Evolutionary conservation across 305 asterid species (phyloP).

Genomic region (Coffea humblotiana): DNA sequence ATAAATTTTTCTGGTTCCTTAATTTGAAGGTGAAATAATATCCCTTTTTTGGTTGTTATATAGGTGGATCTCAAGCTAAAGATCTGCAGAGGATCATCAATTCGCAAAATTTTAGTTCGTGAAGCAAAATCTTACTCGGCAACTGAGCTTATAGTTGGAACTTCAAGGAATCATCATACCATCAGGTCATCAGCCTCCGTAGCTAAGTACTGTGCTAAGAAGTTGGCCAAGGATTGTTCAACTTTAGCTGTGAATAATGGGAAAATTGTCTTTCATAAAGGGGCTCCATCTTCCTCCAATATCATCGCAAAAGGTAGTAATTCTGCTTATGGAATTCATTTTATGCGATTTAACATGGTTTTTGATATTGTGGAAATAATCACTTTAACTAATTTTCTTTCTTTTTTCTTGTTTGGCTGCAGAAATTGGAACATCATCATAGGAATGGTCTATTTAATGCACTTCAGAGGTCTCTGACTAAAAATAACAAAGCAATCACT

Average conservation of each 20-base stretch:
- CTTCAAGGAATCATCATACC: conserved; percentile 57
- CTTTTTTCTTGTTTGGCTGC: conserved; percentile 29
- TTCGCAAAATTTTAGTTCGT: conserved; percentile 67
- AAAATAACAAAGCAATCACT: conserved; percentile 51
- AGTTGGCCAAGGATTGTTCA: conserved; percentile 68
- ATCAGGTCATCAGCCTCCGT: conserved; percentile 74
- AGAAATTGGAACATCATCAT: conserved; percentile 61
- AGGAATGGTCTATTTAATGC: conserved; percentile 56
- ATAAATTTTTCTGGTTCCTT: neutral
- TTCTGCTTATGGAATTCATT: conserved; percentile 16
- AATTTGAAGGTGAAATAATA: conserved; percentile 5
- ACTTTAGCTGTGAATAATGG: conserved; percentile 77
- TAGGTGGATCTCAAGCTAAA: conserved; percentile 95
- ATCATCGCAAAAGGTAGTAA: conserved; percentile 50
- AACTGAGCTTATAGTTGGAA: conserved; percentile 68
- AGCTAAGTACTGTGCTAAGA: conserved; percentile 84
- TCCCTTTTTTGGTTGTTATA: conserved; percentile 17
- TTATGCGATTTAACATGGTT: neutral
- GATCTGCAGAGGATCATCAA: conserved; percentile 87
- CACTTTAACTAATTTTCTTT: conserved; percentile 1
- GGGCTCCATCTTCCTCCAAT: conserved; percentile 40
- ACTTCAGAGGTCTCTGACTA: conserved; percentile 67
- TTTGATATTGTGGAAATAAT: neutral
- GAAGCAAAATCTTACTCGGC: conserved; percentile 79
- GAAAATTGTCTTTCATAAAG: conserved; percentile 65